These are phyloP conservation scores for Hysterium pulicare DNA, from an alignment of 2,329 filamentous ascomycete genomes.

Conservation along the genomic window DNA sequence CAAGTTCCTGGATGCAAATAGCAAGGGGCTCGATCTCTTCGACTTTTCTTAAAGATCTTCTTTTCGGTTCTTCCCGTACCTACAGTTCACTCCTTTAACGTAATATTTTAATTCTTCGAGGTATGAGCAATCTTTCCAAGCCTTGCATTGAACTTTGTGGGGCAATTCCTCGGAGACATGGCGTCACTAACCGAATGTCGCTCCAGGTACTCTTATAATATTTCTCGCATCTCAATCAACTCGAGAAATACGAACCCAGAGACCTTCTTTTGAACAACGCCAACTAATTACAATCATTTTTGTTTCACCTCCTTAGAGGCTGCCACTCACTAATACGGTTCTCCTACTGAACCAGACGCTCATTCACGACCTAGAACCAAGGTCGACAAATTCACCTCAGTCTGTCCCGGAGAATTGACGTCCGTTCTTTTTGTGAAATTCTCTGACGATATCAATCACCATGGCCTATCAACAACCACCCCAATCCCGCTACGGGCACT, in stretches of 20 bases:
- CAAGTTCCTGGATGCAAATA: slow-evolving; percentile 44
- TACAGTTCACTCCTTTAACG: slow-evolving; percentile 37
- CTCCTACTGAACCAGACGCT: slow-evolving; percentile 37
- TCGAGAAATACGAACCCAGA: slow-evolving; percentile 29
- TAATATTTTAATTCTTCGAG: slow-evolving; percentile 50
- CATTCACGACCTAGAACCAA: slow-evolving; percentile 32
- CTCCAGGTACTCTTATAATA: slow-evolving; percentile 35
- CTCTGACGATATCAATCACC: slow-evolving; percentile 34
- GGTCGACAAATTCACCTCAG: slow-evolving; percentile 23
- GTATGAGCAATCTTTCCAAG: slow-evolving; percentile 34
- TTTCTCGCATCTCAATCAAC: slow-evolving; percentile 34
- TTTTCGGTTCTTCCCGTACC: slow-evolving; percentile 32
- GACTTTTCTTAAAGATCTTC: slow-evolving; percentile 27
- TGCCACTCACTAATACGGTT: slow-evolving; percentile 50
- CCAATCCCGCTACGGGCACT: slow-evolving; percentile 57
- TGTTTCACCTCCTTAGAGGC: slow-evolving; percentile 42
- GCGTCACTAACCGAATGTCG: slow-evolving; percentile 16
- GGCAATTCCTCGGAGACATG: slow-evolving; percentile 17
- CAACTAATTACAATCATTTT: slow-evolving; percentile 60
- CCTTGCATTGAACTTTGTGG: slow-evolving; percentile 17
- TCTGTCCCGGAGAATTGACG: slow-evolving; percentile 49
- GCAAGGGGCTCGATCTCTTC: slow-evolving; percentile 36
- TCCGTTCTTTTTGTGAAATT: slow-evolving; percentile 41
- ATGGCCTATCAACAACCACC: slow-evolving; percentile 56
- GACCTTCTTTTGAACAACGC: slow-evolving; percentile 43